These are phyloP conservation scores for Antrodiella citrinella DNA, from an alignment of 768 basidiomycete genomes.

Conservation along the genomic window DNA sequence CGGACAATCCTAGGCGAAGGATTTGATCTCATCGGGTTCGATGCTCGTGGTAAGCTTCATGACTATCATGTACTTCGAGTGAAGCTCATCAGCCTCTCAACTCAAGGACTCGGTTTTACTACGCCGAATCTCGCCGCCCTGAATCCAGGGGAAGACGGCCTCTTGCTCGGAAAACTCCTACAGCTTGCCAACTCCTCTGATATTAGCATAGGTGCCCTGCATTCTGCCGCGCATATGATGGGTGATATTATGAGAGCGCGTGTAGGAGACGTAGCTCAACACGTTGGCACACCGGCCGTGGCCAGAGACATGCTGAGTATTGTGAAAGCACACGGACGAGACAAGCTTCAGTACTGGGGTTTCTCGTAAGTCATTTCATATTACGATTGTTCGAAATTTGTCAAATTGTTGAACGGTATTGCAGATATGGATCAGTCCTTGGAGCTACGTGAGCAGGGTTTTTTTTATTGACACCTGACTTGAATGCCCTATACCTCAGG, in stretches of 20 bases:
- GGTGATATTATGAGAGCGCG: not conserved
- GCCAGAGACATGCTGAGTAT: slow-evolving; percentile 15
- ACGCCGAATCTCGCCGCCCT: not conserved
- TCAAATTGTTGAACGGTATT: not conserved
- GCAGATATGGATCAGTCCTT: slow-evolving; percentile 15
- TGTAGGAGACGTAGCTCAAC: not conserved
- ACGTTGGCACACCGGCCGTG: slow-evolving; percentile 11
- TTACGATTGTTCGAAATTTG: not conserved
- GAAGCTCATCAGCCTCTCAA: not conserved
- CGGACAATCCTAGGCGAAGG: slow-evolving; percentile 20
- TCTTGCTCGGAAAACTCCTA: not conserved
- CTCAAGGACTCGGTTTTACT: not conserved
- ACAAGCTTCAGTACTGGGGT: slow-evolving; percentile 13
- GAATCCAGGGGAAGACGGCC: not conserved
- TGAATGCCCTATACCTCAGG: not conserved
- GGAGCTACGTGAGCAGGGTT: slow-evolving; percentile 8
- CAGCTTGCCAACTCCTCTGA: not conserved
- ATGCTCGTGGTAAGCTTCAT: slow-evolving; percentile 16
- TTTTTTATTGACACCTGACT: not conserved
- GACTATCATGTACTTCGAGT: not conserved
- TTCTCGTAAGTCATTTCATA: slow-evolving; percentile 6
- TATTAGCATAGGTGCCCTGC: not conserved
- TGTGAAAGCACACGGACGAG: slow-evolving; percentile 10
- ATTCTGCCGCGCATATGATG: not conserved
- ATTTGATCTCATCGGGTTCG: slow-evolving; percentile 24